A percentile compares a stretch with the other conserved stretches of the same genome.
phyloP scores from a whole-genome alignment of 2,329 filamentous ascomycete species.

The Conoideocrella luteorostrata region DNA sequence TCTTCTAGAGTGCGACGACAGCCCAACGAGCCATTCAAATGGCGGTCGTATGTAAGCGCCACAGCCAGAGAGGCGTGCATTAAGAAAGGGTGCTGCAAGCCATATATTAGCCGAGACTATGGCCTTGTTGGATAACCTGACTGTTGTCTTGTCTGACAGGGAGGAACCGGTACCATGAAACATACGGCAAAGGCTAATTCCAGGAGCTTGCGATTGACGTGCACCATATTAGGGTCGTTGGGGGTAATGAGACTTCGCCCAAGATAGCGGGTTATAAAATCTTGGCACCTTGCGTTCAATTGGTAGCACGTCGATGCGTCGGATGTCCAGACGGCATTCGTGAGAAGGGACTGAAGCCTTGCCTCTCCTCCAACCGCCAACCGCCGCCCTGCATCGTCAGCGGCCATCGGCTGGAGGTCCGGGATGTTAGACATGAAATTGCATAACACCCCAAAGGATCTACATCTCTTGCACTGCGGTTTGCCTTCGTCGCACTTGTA shows the following conservation, averaged over 20 bases:
- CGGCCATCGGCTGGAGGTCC: constrained; percentile 35
- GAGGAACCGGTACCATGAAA: constrained; percentile 4
- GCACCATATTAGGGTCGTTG: constrained; percentile 28
- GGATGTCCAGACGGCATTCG: constrained; percentile 28
- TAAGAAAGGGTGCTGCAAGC: constrained; percentile 32
- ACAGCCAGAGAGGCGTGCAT: constrained; percentile 41
- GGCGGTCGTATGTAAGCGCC: constrained; percentile 32
- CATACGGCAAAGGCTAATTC: constrained; percentile 31
- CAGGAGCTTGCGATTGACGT: constrained; percentile 33
- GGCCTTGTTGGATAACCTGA: no score
- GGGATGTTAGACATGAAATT: constrained; percentile 30
- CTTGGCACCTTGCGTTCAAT: constrained; percentile 31
- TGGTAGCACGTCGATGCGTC: constrained; percentile 25
- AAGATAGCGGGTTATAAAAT: constrained; percentile 35
- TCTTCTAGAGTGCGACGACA: constrained; percentile 28
- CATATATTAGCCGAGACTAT: background rate
- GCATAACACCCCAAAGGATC: constrained; percentile 37
- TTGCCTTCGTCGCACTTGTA: constrained; percentile 39
- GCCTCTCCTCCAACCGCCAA: constrained; percentile 13
- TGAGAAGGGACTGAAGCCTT: constrained; percentile 10
- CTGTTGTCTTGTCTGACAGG: no score
- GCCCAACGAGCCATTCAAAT: constrained; percentile 17
- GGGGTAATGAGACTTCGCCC: constrained; percentile 29
- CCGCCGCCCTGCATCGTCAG: constrained; percentile 19
- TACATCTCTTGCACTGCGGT: constrained; percentile 36